A percentile compares a stretch with the other conserved stretches of the same genome.
phyloP scores from a whole-genome alignment of 2,329 filamentous ascomycete species.

The Bimuria novae-zelandiae region DNA sequence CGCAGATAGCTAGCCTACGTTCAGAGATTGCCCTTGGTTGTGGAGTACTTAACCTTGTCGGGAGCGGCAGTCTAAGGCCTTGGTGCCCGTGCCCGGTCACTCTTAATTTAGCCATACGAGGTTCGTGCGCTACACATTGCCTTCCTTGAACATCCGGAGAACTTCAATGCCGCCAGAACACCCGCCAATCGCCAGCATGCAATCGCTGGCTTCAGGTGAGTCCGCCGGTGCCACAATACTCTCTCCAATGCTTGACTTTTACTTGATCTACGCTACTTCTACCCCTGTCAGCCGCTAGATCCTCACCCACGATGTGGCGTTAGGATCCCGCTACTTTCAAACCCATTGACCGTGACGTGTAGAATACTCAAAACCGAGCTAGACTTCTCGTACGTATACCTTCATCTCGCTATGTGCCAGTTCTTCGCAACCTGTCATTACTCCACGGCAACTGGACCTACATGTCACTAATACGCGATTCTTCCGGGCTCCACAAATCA shows the following conservation, averaged over 20 bases:
- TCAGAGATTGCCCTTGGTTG: constrained; percentile 12
- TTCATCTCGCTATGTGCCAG: background rate
- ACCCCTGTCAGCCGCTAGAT: background rate
- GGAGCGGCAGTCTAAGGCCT: constrained; percentile 13
- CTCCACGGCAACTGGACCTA: background rate
- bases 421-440: background rate
- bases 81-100: constrained; percentile 16
- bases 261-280: background rate
- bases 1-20: background rate
- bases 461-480: background rate
- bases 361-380: too few relatives aligned
- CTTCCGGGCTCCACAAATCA: constrained; percentile 3
- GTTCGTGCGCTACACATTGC: constrained; percentile 4
- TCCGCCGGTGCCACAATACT: background rate
- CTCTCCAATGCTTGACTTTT: background rate
- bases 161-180: too few relatives aligned
- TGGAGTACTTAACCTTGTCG: constrained; percentile 22
- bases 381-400: constrained; percentile 4
- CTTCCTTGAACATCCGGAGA: too few relatives aligned
- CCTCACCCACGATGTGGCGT: background rate
- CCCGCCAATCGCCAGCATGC: background rate
- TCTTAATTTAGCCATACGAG: constrained; percentile 33
- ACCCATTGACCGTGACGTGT: background rate
- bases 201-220: background rate
- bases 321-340: background rate